Conservation (phyloP, 208 protist genomes). For the Crithidia mellificae region DNA sequence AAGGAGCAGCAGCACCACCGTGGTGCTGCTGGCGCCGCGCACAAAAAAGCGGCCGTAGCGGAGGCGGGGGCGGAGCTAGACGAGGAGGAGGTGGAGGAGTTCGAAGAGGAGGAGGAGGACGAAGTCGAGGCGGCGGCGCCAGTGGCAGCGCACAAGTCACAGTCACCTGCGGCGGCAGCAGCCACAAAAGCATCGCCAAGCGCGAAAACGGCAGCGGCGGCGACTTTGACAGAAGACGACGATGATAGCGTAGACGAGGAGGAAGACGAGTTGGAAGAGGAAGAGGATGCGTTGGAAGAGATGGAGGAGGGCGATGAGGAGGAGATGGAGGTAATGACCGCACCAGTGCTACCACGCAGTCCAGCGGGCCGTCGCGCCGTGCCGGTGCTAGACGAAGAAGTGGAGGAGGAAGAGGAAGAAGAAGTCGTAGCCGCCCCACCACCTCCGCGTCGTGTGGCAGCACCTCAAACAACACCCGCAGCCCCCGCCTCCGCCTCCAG, state of each 20-base stretch:
- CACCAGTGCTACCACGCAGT: slow-evolving; percentile 7
- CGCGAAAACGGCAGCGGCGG: too few relatives aligned
- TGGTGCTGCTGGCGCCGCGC: not conserved
- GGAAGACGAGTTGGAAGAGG: slow-evolving; percentile 29
- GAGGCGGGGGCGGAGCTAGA: slow-evolving; percentile 3
- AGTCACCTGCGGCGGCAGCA: not conserved
- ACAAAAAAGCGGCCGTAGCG: too few relatives aligned
- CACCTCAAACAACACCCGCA: slow-evolving; percentile 2
- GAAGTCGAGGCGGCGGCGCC: not conserved
- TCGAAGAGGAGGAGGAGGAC: slow-evolving; percentile 13
- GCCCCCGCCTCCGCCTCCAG: not conserved
- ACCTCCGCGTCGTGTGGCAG: not conserved
- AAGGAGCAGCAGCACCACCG: slow-evolving; percentile 5
- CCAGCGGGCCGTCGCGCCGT: slow-evolving; percentile 15
- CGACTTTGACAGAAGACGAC: too few relatives aligned
- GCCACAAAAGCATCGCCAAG: too few relatives aligned
- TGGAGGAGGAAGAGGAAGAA: not conserved
- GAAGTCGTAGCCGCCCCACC: not conserved
- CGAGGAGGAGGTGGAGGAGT: slow-evolving; percentile 24
- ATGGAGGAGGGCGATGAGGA: slow-evolving; percentile 15
- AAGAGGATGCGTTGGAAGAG: slow-evolving; percentile 1
- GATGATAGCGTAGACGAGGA: slow-evolving; percentile 21
- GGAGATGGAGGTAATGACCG: slow-evolving; percentile 5
- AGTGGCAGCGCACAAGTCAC: slow-evolving; percentile 6
- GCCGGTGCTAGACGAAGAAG: slow-evolving; percentile 23